phyloP scores from a whole-genome alignment of 176 grass and related monocot species.

The Phoenix roebelenii region DNA sequence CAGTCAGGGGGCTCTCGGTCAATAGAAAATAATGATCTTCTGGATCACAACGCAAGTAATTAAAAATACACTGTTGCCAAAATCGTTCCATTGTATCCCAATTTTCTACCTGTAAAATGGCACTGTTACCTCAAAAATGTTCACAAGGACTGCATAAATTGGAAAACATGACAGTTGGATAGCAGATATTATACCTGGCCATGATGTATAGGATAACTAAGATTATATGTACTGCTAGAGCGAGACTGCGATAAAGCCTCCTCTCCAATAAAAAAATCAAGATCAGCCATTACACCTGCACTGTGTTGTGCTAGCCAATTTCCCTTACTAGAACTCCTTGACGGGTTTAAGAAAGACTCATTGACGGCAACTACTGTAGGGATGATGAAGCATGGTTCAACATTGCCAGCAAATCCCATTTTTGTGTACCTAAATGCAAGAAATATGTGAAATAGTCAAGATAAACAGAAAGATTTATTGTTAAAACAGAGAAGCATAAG shows the following conservation, averaged over 20 bases:
- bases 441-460: not conserved
- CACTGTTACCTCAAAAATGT: not conserved
- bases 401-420: conserved; percentile 98
- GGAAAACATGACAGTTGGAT: not conserved
- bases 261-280: conserved; percentile 92
- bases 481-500: too few species aligned
- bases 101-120: conserved; percentile 63
- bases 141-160: not conserved
- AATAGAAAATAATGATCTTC: conserved; percentile 97
- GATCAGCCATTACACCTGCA: conserved; percentile 94
- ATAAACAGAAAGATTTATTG: too few species aligned
- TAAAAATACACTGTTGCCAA: conserved; percentile 98
- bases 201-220: conserved; percentile 83
- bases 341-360: conserved; percentile 48
- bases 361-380: conserved; percentile 92
- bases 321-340: conserved; percentile 51
- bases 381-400: conserved; percentile 94
- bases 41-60: conserved; percentile 79
- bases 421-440: conserved; percentile 65
- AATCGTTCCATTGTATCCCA: conserved; percentile 99
- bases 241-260: conserved; percentile 62
- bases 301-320: conserved; percentile 93
- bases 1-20: conserved; percentile 81
- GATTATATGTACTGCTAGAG: conserved; percentile 53
- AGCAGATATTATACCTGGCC: conserved; percentile 50